Base-by-base conservation (phyloP, 2,329 filamentous ascomycete genomes). In the Pestalotiopsis sp. region DNA sequence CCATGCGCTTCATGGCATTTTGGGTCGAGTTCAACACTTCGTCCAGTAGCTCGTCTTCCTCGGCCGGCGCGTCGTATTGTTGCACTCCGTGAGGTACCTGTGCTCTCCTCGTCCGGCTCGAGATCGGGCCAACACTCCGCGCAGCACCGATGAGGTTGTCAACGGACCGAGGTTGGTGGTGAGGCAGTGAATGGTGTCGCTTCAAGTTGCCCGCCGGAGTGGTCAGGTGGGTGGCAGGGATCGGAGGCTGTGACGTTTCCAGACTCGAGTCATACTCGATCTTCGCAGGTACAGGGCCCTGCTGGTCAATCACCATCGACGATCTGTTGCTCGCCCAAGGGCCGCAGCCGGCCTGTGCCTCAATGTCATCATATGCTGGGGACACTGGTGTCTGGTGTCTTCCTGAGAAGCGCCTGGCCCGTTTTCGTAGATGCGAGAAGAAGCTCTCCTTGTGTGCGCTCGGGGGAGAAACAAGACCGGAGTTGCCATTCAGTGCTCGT, bases 371-470 rank as follows among this genome's bases (percentile, higher is more conserved):
- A 67, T 91, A 90, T 58, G 87, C 89, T 9, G 94, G 92, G 20
- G 94, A 93, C 69, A 92, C 89, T 7, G 93, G 91, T 14, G 90
- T 91, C 78, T 95, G 93, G 77, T 97, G 94, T 68, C 95, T 91
- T 61, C 96, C 96, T 31, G 96, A 99, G 70, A 99, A 91, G 73
- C 96, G 89, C 74, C 96, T 90, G 36, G 97, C 96, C 65, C 95
- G 91, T 82, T 99, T 99, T 68, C 96, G 90, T 7, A 99, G 87
- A 78, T 99, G 96, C 0, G 96, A 98, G 82, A 99, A 99, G 85
- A 99, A 99, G 80, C 96, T 94, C 80, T 99, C 96, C 78, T 97
- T 97, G 68, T 94, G 93, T 20, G 89, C 93, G 75, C 88, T 91
- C 0, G 91, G 90, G 4, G 94, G 93, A 5, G 94, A 96, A 17